A percentile compares a stretch with the other conserved stretches of the same genome.
Evolutionary conservation across 345 rosid genomes (phyloP).

Genomic region (Eutrema yunnanense): DNA sequence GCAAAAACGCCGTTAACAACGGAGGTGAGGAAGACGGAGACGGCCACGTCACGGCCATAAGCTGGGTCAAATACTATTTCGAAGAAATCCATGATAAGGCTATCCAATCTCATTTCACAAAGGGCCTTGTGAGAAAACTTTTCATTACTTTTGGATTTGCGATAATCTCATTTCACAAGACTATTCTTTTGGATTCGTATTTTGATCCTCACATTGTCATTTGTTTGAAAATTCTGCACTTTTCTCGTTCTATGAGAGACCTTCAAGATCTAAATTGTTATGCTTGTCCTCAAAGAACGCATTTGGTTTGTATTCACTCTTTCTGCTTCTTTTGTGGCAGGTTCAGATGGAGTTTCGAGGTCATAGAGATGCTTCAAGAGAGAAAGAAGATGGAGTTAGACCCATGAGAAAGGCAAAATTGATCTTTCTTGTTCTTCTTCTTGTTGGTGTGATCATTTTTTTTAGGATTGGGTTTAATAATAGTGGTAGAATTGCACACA

Average conservation of each 20-base stretch:
- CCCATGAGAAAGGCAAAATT: conserved; percentile 48
- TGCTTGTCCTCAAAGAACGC: not conserved
- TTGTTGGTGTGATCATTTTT: not conserved
- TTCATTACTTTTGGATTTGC: not conserved
- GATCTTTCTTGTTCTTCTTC: not conserved
- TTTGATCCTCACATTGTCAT: too few relatives aligned
- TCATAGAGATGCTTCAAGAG: conserved; percentile 7
- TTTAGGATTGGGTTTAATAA: conserved; percentile 20
- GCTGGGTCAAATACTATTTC: conserved; percentile 83
- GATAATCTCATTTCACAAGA: too few relatives aligned
- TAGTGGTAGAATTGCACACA: conserved; percentile 36
- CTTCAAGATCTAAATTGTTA: not conserved
- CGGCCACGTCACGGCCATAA: conserved; percentile 58
- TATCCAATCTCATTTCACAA: conserved; percentile 74
- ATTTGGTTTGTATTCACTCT: not conserved
- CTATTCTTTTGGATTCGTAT: too few relatives aligned
- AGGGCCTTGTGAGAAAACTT: conserved; percentile 60
- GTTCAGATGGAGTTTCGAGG: conserved; percentile 47
- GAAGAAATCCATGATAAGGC: conserved; percentile 49
- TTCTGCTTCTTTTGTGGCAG: conserved; percentile 24
- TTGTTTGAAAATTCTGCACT: not conserved
- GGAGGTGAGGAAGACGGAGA: conserved; percentile 18
- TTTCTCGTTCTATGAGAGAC: not conserved
- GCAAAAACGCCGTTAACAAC: conserved; percentile 13
- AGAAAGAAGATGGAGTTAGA: conserved; percentile 30